These are phyloP conservation scores for Centrapalus pauciflorus DNA, from an alignment of 129 eudicot genomes.

Conservation along the genomic window DNA sequence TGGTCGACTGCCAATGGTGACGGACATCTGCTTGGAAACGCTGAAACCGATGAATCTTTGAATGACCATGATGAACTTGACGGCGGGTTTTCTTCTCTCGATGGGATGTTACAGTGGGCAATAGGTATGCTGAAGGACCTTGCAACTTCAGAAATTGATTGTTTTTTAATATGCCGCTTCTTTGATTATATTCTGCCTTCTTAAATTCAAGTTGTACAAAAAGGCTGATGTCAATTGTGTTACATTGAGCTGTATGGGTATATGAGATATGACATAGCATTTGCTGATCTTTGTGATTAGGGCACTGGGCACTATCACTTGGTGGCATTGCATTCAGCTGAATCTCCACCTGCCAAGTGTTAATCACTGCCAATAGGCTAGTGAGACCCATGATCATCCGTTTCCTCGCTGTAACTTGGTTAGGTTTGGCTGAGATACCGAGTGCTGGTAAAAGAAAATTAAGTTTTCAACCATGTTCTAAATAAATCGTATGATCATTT, in stretches of 20 bases:
- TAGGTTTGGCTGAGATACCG: background rate
- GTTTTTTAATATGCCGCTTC: background rate
- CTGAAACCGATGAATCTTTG: constrained; percentile 40
- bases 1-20: constrained; percentile 55
- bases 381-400: background rate
- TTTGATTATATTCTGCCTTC: background rate
- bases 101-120: constrained; percentile 96
- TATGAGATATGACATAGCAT: background rate
- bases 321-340: background rate
- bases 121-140: constrained; percentile 42
- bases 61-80: constrained; percentile 53
- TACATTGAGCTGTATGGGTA: background rate
- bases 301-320: background rate
- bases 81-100: constrained; percentile 91
- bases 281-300: background rate
- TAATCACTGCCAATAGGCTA: background rate
- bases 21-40: constrained; percentile 34
- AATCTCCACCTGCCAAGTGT: background rate
- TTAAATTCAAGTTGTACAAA: background rate
- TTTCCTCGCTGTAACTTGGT: background rate
- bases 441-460: background rate
- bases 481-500: background rate
- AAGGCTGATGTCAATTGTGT: background rate
- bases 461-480: background rate
- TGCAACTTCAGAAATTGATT: background rate